Evolutionary conservation across 495 filamentous ascomycete species (phyloP), one percentile per base, ranked within the genome.

Genomic region (Neohortaea acidophila): DNA sequence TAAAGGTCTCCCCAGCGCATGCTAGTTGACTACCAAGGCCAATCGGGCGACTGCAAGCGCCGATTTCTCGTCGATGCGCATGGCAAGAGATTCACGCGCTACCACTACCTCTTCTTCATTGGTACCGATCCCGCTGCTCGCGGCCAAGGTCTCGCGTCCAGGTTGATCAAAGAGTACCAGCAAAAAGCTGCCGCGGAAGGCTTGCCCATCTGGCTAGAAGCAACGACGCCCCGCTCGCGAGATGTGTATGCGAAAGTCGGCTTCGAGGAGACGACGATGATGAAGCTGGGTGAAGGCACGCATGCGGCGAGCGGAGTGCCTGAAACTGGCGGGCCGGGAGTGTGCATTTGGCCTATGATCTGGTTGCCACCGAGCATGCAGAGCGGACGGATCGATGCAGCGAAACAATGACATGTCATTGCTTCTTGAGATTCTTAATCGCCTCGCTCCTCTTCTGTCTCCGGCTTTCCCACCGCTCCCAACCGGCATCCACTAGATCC

Each of bases 401-500:
- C n/a, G n/a, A n/a, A n/a, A n/a, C n/a, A n/a, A n/a, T n/a, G n/a
- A n/a, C n/a, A n/a, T n/a, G n/a, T n/a, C n/a, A n/a, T n/a, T n/a
- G n/a, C n/a, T n/a, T n/a, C n/a, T n/a, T n/a, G n/a, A n/a, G n/a
- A 30, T 30, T 30, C 4, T 12, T 30, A 25, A 10, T 30, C 37
- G 23, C 19, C 27, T 9, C n/a, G 13, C 14, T 10, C 24, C 37
- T 19, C 32, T 33, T 43, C 19, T 30, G 28, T 24, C 43, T 38
- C 14, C 43, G 21, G 11, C 21, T 11, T 60, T 84, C 75, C 86
- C 85, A 96, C 55, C 79, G 76, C 59, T 80, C 81, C 89, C 89
- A 96, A 18, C 89, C 89, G 29, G 84, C 76, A 59, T 93, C 84
- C 14, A 76, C 77, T 47, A 94, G 56, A 59, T 96, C 91, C 60